Conservation (phyloP, 106 monocot genomes). For the Gastrodia elata region DNA sequence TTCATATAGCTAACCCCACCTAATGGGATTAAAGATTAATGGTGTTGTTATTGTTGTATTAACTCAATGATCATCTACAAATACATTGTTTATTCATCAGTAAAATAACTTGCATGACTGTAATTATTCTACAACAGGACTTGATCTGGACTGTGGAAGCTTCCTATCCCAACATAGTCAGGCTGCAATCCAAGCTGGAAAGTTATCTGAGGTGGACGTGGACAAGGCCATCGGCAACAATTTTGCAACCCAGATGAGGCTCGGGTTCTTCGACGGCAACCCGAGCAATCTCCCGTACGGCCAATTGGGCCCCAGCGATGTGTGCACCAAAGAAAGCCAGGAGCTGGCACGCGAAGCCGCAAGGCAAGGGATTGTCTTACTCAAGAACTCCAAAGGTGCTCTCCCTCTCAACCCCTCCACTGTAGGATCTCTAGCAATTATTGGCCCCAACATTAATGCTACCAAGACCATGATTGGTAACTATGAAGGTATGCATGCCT, state of each 20-base stretch:
- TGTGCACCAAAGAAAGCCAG: slow-evolving; percentile 64
- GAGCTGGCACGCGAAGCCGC: slow-evolving; percentile 86
- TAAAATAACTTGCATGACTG: background rate
- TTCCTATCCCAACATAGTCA: slow-evolving; percentile 61
- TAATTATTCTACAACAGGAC: slow-evolving; percentile 31
- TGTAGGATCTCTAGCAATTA: slow-evolving; percentile 60
- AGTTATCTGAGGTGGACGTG: slow-evolving; percentile 44
- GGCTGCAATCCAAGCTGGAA: slow-evolving; percentile 47
- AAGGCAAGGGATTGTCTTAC: slow-evolving; percentile 82
- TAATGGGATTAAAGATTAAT: no score
- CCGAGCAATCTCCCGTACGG: slow-evolving; percentile 61
- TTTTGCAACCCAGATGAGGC: slow-evolving; percentile 60
- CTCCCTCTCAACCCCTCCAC: slow-evolving; percentile 50
- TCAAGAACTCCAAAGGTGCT: slow-evolving; percentile 53
- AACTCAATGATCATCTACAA: background rate
- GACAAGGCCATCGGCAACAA: slow-evolving; percentile 78
- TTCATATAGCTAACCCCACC: background rate
- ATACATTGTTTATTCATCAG: background rate
- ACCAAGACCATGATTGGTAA: slow-evolving; percentile 94
- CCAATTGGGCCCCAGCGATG: slow-evolving; percentile 60
- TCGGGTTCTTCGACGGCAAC: slow-evolving; percentile 91
- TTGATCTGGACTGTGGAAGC: slow-evolving; percentile 80
- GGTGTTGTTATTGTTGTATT: background rate
- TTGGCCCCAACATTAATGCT: slow-evolving; percentile 91
- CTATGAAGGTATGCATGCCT: slow-evolving; percentile 57